Evolutionary conservation across 345 rosid genomes (phyloP).

Genomic region (Luvunga scandens): DNA sequence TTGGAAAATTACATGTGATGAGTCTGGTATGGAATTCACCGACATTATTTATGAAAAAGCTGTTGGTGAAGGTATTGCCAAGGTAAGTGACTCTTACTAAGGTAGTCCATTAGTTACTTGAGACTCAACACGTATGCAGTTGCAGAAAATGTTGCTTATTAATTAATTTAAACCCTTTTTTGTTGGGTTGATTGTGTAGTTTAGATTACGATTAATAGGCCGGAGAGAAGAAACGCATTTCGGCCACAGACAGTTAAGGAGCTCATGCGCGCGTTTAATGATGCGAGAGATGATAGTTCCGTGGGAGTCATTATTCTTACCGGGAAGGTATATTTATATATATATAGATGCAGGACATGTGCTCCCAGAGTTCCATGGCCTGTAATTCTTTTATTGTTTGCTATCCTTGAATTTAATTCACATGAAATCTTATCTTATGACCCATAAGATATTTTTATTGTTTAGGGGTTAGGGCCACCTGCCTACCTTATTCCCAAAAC

Average conservation of each 20-base stretch:
- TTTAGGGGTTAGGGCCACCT: too few relatives aligned
- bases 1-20: conserved; percentile 54
- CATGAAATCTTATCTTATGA: not conserved
- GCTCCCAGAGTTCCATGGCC: not conserved
- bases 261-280: conserved; percentile 70
- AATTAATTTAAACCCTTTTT: not conserved
- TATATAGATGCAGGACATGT: not conserved
- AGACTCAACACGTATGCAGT: not conserved
- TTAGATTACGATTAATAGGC: conserved; percentile 80
- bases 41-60: conserved; percentile 89
- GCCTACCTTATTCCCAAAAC: not conserved
- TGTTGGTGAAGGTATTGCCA: conserved; percentile 77
- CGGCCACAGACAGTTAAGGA: conserved; percentile 76
- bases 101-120: not conserved
- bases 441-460: not conserved
- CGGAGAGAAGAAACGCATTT: conserved; percentile 80
- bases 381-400: not conserved
- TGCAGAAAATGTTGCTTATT: not conserved
- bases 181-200: not conserved
- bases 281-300: conserved; percentile 80
- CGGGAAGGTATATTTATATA: conserved; percentile 63
- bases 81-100: conserved; percentile 35
- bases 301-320: conserved; percentile 84
- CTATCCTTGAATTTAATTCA: not conserved
- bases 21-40: conserved; percentile 43